Percentiles rank a stretch among this genome's conserved stretches.
Evolutionary conservation across 2,329 filamentous ascomycete genomes (phyloP).

Genomic region (Fonsecaea erecta): DNA sequence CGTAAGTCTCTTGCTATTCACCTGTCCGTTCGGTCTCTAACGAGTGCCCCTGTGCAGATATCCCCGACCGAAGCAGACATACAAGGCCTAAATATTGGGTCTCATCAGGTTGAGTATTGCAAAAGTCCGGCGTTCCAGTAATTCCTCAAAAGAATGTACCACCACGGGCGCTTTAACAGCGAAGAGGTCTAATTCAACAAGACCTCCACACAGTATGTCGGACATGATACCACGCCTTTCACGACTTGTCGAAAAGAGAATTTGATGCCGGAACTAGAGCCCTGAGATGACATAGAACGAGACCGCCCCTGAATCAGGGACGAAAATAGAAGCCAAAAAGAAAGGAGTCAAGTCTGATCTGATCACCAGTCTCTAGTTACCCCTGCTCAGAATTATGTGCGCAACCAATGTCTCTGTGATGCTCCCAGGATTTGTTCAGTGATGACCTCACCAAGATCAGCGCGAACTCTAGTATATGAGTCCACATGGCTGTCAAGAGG

Average conservation of each 20-base stretch:
- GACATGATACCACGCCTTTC: conserved; percentile 36
- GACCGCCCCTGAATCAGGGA: background rate
- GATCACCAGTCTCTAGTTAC: background rate
- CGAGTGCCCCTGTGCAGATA: conserved; percentile 57
- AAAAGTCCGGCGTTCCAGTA: background rate
- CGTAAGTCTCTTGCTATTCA: conserved; percentile 65
- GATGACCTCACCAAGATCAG: background rate
- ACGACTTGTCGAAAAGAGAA: conserved; percentile 34
- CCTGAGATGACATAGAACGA: background rate
- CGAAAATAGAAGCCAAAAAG: conserved; percentile 10
- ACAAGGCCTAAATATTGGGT: conserved; percentile 54
- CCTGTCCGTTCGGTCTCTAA: conserved; percentile 4
- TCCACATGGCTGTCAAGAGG: background rate
- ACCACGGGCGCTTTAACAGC: conserved; percentile 26
- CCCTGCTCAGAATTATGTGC: background rate
- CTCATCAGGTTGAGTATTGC: conserved; percentile 1
- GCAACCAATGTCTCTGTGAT: background rate
- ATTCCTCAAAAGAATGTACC: conserved; percentile 18
- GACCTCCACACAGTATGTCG: conserved; percentile 20
- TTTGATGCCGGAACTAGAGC: conserved; percentile 18
- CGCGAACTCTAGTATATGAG: background rate
- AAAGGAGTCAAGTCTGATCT: conserved; percentile 1
- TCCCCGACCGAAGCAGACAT: conserved; percentile 81
- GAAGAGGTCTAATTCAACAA: conserved; percentile 36
- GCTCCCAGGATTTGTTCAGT: background rate